Base-by-base conservation (phyloP, 768 basidiomycete genomes). In the Pulveroboletus sp. region DNA sequence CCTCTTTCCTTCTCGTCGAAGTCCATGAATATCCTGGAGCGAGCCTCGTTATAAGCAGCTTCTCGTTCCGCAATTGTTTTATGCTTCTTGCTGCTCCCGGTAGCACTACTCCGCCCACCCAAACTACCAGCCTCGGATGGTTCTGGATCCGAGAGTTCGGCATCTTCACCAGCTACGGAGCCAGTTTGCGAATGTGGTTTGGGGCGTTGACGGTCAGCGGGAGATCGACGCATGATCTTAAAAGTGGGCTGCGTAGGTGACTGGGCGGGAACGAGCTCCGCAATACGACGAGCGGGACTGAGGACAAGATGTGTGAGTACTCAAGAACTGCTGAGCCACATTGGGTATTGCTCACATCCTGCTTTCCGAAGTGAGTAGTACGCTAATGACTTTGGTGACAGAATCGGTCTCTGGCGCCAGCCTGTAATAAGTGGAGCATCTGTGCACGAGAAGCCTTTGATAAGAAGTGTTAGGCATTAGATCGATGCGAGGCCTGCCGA, bases 31-130 rank as follows among this genome's bases (percentile, higher is more conserved):
- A 93, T 93, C 49, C 90, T 80, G 33, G 82, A 84, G 40, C 91
- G 81, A 27, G 90, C 90, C 67, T 89, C 83, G 46, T 88, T 86
- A 58, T 93, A 93, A n/a, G 89, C 91, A 0, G 87, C 91, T 62
- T 88, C 89, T 30, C 90, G 84, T 65, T 93, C 84, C 60, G 88
- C 86, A 21, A 93, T 83, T 2, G 91, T 91, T 73, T 82, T 80
- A 28, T 78, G 77, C 62, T 86, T 83, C 72, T 84, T 89, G 59
- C 69, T 77, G 53, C 78, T 73, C 42, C 77, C 78, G 5, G 82
- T 80, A 18, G 77, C 71, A 59, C 76, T 85, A 64, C 84, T 85
- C 43, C 82, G 77, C 17, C 81, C 83, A 46, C 84, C 85, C 18
- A 82, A 65, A 62, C 86, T 89, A n/a, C 88, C 87, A 9, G 85